phyloP scores from a whole-genome alignment of 805 yeast genomes.

The Sugiyamaella qingdaonensis region DNA sequence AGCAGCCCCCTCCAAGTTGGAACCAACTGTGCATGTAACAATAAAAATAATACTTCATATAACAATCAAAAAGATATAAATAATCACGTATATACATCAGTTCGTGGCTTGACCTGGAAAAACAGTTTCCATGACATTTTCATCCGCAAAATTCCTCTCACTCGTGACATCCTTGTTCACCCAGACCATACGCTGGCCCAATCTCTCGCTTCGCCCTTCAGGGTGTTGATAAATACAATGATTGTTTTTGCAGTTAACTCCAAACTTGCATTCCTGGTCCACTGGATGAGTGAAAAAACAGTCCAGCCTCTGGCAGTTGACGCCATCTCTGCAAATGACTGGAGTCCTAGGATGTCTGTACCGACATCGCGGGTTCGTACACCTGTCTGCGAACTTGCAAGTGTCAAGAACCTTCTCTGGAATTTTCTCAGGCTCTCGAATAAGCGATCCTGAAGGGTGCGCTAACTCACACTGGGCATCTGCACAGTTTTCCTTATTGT shows the following conservation, averaged over 20 bases:
- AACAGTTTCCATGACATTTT: conserved; percentile 16
- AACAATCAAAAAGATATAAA: not conserved
- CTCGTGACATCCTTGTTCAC: conserved; percentile 37
- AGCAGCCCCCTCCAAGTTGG: conserved; percentile 24
- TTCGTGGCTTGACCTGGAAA: conserved; percentile 8
- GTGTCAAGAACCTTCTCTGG: conserved; percentile 64
- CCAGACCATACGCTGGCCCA: conserved; percentile 25
- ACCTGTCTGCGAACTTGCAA: conserved; percentile 72
- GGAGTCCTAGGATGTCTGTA: conserved; percentile 78
- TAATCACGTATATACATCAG: not conserved
- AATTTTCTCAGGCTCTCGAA: conserved; percentile 28
- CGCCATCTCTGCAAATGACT: conserved; percentile 78
- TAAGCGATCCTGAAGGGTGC: conserved; percentile 71
- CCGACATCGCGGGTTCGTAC: conserved; percentile 75
- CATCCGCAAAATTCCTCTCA: conserved; percentile 61
- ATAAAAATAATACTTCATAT: not conserved
- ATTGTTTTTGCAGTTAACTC: conserved; percentile 65
- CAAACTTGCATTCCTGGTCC: conserved; percentile 75
- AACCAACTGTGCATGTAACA: not conserved
- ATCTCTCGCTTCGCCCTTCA: conserved; percentile 48
- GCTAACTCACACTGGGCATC: conserved; percentile 64
- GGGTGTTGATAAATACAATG: conserved; percentile 78
- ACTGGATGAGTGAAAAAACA: conserved; percentile 83
- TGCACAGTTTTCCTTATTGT: conserved; percentile 59
- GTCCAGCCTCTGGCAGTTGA: conserved; percentile 69